These are phyloP conservation scores for Panicum hallii DNA, from an alignment of 202 grass and related monocot species.

Conservation along the genomic window DNA sequence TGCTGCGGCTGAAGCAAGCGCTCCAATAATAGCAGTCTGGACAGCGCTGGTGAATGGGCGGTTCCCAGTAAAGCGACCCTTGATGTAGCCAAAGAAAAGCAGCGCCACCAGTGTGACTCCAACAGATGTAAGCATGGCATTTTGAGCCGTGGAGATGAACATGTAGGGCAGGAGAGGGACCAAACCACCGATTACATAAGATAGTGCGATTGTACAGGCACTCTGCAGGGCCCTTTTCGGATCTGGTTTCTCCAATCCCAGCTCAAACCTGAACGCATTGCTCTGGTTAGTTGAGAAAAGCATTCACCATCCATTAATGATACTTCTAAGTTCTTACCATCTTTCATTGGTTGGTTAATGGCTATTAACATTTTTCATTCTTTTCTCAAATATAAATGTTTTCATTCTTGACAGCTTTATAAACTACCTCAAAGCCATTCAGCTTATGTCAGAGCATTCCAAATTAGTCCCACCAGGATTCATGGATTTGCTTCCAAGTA, in stretches of 20 bases:
- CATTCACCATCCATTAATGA: not conserved
- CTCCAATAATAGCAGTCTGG: constrained; percentile 80
- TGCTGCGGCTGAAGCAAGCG: constrained; percentile 75
- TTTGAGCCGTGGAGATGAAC: constrained; percentile 64
- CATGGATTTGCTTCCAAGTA: not conserved
- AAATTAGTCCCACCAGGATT: not conserved
- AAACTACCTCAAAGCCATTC: not conserved
- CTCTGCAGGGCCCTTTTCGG: constrained; percentile 81
- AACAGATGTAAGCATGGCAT: constrained; percentile 75
- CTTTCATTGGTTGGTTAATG: not conserved
- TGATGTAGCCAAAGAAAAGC: constrained; percentile 85
- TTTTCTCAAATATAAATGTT: not conserved
- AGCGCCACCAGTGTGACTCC: constrained; percentile 68
- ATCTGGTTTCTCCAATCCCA: constrained; percentile 85
- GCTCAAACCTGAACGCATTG: constrained; percentile 68
- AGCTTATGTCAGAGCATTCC: not conserved
- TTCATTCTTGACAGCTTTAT: not conserved
- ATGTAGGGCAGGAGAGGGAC: constrained; percentile 83
- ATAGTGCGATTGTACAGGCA: constrained; percentile 72
- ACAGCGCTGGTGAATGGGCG: constrained; percentile 69
- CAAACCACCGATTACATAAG: constrained; percentile 76
- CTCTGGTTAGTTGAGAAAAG: constrained; percentile 27
- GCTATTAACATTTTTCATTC: not conserved
- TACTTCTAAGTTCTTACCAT: not conserved
- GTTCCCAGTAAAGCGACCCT: constrained; percentile 75